Evolutionary conservation across 2,329 filamentous ascomycete species (phyloP).

Genomic region (Ramularia endophylla): DNA sequence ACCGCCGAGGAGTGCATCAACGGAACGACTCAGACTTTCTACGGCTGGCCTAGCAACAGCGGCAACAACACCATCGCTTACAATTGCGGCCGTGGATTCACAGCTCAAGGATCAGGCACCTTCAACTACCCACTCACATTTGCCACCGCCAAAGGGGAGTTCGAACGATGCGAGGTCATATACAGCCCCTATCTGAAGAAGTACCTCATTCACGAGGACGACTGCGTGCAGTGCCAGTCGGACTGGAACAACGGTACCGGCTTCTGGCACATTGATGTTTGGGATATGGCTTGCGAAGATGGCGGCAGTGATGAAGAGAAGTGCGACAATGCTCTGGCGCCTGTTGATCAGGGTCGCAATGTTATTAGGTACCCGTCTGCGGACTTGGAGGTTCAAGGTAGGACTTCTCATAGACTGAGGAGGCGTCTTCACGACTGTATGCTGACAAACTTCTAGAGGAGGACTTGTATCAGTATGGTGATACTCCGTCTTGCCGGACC

Average conservation of each 20-base stretch:
- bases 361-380: too few species aligned
- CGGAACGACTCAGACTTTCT: too few species aligned
- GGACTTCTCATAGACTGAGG: too few species aligned
- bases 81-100: constrained; percentile 24
- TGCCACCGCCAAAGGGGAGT: constrained; percentile 37
- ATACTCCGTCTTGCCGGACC: too few species aligned
- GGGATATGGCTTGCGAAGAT: constrained; percentile 11
- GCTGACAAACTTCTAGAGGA: too few species aligned
- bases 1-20: too few species aligned
- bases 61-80: too few species aligned
- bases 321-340: constrained; percentile 24
- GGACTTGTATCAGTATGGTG: too few species aligned
- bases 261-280: constrained; percentile 22
- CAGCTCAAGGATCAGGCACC: constrained; percentile 40
- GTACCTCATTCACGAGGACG: constrained; percentile 37
- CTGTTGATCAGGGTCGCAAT: constrained; percentile 6
- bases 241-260: constrained; percentile 21
- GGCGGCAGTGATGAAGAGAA: constrained; percentile 22
- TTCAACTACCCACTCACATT: constrained; percentile 40
- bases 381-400: too few species aligned
- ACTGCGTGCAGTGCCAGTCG: constrained; percentile 29
- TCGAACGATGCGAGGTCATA: constrained; percentile 40
- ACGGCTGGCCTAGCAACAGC: too few species aligned
- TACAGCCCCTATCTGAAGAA: constrained; percentile 42
- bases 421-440: too few species aligned